Conservation (phyloP, 352 stramenopile genomes). For the Phytophthora sojae region DNA sequence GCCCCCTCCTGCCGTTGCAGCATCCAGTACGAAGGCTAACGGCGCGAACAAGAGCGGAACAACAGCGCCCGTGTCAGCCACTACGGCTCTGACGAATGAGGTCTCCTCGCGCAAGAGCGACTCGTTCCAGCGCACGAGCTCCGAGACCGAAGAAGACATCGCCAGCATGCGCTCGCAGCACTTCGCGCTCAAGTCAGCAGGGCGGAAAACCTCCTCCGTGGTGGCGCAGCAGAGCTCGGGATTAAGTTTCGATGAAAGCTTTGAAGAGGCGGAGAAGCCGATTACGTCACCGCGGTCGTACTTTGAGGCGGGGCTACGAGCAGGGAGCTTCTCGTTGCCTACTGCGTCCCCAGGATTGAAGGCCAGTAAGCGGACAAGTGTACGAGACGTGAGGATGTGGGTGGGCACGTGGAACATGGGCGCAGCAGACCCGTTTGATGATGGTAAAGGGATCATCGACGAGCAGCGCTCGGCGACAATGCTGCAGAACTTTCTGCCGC, state of each 20-base stretch:
- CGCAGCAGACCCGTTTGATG: constrained; percentile 79
- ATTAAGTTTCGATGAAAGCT: constrained; percentile 44
- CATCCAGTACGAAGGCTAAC: constrained; percentile 30
- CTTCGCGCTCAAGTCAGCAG: constrained; percentile 36
- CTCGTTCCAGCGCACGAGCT: constrained; percentile 51
- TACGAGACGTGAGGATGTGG: constrained; percentile 77
- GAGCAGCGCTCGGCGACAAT: constrained; percentile 73
- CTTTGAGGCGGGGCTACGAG: constrained; percentile 60
- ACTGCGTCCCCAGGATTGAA: constrained; percentile 24
- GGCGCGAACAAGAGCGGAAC: constrained; percentile 54
- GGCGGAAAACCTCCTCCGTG: constrained; percentile 10
- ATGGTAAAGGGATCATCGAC: constrained; percentile 77
- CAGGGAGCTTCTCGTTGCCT: constrained; percentile 47
- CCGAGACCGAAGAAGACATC: constrained; percentile 45
- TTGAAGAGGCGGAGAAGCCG: constrained; percentile 27
- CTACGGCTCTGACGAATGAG: constrained; percentile 32
- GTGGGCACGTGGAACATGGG: constrained; percentile 91
- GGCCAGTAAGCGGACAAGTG: constrained; percentile 46
- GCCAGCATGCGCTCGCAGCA: constrained; percentile 50
- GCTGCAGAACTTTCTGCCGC: constrained; percentile 80
- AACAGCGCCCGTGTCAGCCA: constrained; percentile 21
- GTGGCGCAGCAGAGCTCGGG: constrained; percentile 30
- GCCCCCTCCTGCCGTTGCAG: constrained; percentile 17
- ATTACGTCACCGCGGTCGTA: constrained; percentile 76
- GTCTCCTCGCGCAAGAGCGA: constrained; percentile 54